Percentiles rank a stretch among this genome's conserved stretches.
phyloP scores from a whole-genome alignment of 108 stramenopile species.

The Nannochloropsis gaditana region DNA sequence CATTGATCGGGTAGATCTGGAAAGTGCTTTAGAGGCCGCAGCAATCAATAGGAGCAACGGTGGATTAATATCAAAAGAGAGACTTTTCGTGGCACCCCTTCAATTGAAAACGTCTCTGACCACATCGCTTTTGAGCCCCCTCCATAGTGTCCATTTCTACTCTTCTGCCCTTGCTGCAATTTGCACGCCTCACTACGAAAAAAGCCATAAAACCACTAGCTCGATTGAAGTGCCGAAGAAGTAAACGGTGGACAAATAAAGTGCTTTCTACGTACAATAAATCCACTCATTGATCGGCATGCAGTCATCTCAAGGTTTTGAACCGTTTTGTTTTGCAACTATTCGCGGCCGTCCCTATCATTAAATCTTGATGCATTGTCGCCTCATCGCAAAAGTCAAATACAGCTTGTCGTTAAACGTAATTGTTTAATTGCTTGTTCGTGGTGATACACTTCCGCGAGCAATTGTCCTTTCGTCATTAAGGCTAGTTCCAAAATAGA shows the following conservation, averaged over 20 bases:
- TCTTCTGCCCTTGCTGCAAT: not conserved
- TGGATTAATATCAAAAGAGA: not conserved
- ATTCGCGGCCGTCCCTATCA: too few species aligned
- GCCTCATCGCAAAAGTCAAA: too few species aligned
- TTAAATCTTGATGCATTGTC: too few species aligned
- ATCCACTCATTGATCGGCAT: too few species aligned
- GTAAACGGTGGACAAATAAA: too few species aligned
- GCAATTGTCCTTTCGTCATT: not conserved
- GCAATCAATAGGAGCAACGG: not conserved
- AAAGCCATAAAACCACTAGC: too few species aligned
- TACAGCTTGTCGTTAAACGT: not conserved
- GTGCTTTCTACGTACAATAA: too few species aligned
- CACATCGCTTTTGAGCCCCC: not conserved
- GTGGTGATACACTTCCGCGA: not conserved
- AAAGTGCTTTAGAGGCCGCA: conserved; percentile 19
- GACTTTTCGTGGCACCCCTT: not conserved
- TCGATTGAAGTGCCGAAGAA: too few species aligned
- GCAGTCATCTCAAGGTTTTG: too few species aligned
- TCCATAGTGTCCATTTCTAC: not conserved
- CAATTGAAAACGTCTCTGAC: not conserved
- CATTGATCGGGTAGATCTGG: not conserved
- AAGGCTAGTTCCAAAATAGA: not conserved
- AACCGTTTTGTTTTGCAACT: too few species aligned
- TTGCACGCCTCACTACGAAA: too few species aligned
- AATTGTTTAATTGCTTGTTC: not conserved